Evolutionary conservation across 768 basidiomycete genomes (phyloP), one percentile per base, ranked within the genome.

Genomic region (Sporobolomyces pararoseus): DNA sequence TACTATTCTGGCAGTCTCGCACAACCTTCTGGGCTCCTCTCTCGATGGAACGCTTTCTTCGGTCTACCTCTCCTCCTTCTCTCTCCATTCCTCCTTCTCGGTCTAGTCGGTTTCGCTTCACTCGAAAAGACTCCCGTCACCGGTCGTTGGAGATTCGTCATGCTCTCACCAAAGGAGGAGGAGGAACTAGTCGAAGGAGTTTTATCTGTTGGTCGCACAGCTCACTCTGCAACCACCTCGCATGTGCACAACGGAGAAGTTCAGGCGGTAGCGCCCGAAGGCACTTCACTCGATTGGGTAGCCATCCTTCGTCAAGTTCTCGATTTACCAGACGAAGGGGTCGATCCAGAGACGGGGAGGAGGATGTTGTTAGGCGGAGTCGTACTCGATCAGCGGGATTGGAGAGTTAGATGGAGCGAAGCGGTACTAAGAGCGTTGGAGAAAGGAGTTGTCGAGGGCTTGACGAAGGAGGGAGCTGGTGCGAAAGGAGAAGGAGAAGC

Each of bases 351-450:
- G 13, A 73, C 65, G 5, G 65, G 65, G 5, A 49, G 72, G 16
- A 32, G 68, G 25, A 23, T 72, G 17, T 54, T 77, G 4, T 69
- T 77, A 19, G 76, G 76, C n/a, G 76, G 75, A 2, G 59, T 81
- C 50, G 82, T 90, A 44, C 83, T 98, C 61, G 85, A 89, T 39
- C 79, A 83, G 1, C 83, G 82, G 31, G 95, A 99, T 80, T 98
- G 95, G 95, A 85, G 94, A 66, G 89, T 89, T 77, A 77, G 81
- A 25, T 97, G 95, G 94, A 91, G 95, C 16, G 83, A 84, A 63
- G 83, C 86, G 25, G 91, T 89, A 3, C 81, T 97, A 27, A 86
- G 89, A 23, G 82, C 83, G 63, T 84, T 99, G 32, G 94, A 97
- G 80, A 73, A 80, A 35, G 88, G 84, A 51, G 86, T 93, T 49